These are phyloP conservation scores for Leptoxyphium fumago DNA, from an alignment of 2,329 filamentous ascomycete genomes.

Conservation along the genomic window DNA sequence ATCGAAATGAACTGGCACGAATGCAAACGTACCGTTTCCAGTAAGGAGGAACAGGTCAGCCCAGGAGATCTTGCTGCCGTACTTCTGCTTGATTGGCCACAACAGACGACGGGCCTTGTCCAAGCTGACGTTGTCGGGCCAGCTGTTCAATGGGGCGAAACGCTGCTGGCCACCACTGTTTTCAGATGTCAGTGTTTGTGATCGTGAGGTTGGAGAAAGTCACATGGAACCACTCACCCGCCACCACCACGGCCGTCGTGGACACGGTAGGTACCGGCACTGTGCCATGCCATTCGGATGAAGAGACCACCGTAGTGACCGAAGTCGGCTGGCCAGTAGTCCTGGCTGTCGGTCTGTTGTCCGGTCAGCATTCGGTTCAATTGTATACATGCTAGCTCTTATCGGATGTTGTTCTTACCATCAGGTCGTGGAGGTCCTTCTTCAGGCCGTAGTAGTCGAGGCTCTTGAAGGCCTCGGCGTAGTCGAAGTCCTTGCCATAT, in stretches of 20 bases:
- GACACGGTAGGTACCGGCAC: conserved; percentile 63
- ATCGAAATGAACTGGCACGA: conserved; percentile 56
- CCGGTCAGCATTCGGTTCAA: not conserved
- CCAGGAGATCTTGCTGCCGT: conserved; percentile 71
- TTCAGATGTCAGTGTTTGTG: no score
- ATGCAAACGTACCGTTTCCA: conserved; percentile 37
- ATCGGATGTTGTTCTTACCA: conserved; percentile 23
- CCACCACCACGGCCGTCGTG: conserved; percentile 61
- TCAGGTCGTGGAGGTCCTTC: conserved; percentile 54
- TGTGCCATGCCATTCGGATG: conserved; percentile 71
- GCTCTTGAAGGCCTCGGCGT: conserved; percentile 55
- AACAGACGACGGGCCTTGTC: conserved; percentile 69
- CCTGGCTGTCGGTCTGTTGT: conserved; percentile 50
- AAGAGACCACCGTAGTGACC: conserved; percentile 71
- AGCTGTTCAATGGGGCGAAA: conserved; percentile 68
- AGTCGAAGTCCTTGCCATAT: conserved; percentile 50
- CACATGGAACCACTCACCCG: conserved; percentile 24
- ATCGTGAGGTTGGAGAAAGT: not conserved
- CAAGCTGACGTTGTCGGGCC: conserved; percentile 64
- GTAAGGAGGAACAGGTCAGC: conserved; percentile 55
- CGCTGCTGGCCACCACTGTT: conserved; percentile 52
- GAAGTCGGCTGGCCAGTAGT: conserved; percentile 72
- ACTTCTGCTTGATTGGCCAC: conserved; percentile 76
- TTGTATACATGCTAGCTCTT: no score
- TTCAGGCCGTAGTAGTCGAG: conserved; percentile 58